Evolutionary conservation across 371 early-diverging fungal genomes (phyloP).

Genomic region (Mortierella sp.): DNA sequence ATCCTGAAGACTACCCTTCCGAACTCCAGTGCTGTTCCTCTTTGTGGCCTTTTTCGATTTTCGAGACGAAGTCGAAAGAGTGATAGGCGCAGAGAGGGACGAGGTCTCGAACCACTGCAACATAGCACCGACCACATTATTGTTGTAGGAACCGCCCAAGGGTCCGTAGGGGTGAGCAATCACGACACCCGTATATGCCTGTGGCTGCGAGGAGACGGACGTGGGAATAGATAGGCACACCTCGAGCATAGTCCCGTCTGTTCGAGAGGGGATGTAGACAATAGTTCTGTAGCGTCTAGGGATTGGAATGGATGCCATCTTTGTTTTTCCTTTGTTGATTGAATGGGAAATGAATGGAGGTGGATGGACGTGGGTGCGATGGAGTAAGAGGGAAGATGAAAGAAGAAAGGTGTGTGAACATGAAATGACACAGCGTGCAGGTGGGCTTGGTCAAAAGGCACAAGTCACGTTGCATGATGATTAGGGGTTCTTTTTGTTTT

Average conservation of each 20-base stretch:
- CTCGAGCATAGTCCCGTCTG: slow-evolving; percentile 50
- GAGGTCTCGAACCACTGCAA: slow-evolving; percentile 57
- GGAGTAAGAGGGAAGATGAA: neutral
- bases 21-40: neutral
- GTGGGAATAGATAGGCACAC: slow-evolving; percentile 50
- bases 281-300: slow-evolving; percentile 43
- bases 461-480: neutral
- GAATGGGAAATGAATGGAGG: neutral
- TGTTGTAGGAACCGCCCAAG: slow-evolving; percentile 52
- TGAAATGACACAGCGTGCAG: neutral
- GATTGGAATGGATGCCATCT: slow-evolving; percentile 55
- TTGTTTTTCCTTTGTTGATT: neutral
- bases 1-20: slow-evolving; percentile 5
- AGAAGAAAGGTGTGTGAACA: neutral
- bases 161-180: slow-evolving; percentile 58
- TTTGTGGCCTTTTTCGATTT: neutral
- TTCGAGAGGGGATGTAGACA: slow-evolving; percentile 47
- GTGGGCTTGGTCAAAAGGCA: neutral
- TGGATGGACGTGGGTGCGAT: neutral
- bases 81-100: slow-evolving; percentile 12
- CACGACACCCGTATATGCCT: slow-evolving; percentile 44
- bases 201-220: slow-evolving; percentile 28
- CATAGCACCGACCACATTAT: slow-evolving; percentile 52
- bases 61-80: neutral
- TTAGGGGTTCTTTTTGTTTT: neutral